Evolutionary conservation across 148 eudicot genomes (phyloP), one percentile per base, ranked within the genome.

Genomic region (Heliosperma pusillum): DNA sequence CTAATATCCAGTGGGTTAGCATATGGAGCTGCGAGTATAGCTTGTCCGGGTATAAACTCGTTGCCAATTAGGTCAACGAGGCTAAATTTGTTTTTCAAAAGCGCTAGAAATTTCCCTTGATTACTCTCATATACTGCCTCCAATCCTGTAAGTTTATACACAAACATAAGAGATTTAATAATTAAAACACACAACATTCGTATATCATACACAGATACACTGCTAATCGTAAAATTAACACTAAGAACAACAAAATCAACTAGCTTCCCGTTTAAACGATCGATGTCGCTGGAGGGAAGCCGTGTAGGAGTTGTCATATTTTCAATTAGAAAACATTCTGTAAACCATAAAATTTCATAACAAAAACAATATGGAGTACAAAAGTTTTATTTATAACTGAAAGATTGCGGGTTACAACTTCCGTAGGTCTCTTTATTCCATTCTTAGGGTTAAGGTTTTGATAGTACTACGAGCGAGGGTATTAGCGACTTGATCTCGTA

Each of bases 11-110:
- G 26, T 10, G 63, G 63, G 10, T 59, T 19, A 53, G 63, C 24
- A 6, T 59, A 59, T 27, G 63, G 63, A 59, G 63, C 63, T 59
- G 63, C 63, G 26, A 59, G 10, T 25, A 59, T 59, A 20, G 63
- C 63, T 7, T 22, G 9, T 1, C 63, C 26, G 21, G 63, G 63
- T 17, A 59, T 59, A n/a, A 59, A 59, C 27, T 27, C 63, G 22
- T 59, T 22, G 1, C 26, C 25, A 59, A 25, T 59, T 59, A 12
- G 63, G 3, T 59, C 13, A 7, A 59, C 29, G 7, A 59, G 63
- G 63, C 0, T 20, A 17, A 59, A 53, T 53, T 53, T 53, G 58
- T 53, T 53, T 53, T 16, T 57, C 7, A 8, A 0, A 12, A 24
- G 63, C 13, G 63, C 63, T 59, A 59, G 29, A 59, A 20, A n/a